These are phyloP conservation scores for Blastomyces percursus DNA, from an alignment of 2,329 filamentous ascomycete species.

Conservation along the genomic window DNA sequence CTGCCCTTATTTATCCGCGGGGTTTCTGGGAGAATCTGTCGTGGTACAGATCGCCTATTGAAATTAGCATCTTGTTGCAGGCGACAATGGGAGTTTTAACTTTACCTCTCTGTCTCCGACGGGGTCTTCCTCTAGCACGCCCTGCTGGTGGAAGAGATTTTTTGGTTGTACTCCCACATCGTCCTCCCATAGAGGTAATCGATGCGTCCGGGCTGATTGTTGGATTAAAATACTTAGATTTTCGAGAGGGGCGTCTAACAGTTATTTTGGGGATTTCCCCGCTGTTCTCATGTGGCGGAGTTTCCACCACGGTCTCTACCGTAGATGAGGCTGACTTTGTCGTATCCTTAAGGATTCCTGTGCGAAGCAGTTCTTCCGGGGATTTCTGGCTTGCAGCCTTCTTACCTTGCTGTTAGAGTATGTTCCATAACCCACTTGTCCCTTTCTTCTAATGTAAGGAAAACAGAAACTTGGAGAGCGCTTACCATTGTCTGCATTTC, in stretches of 20 bases:
- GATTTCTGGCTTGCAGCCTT: background rate
- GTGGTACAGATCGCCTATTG: constrained; percentile 11
- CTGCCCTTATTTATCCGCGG: background rate
- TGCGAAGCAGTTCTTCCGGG: constrained; percentile 1
- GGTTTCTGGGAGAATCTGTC: constrained; percentile 11
- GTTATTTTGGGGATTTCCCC: constrained; percentile 9
- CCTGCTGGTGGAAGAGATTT: background rate
- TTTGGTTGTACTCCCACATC: constrained; percentile 12
- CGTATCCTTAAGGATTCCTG: constrained; percentile 14
- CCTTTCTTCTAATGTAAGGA: background rate
- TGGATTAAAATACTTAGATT: constrained; percentile 19
- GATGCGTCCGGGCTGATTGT: constrained; percentile 20
- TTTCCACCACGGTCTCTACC: constrained; percentile 6
- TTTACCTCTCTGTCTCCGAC: constrained; percentile 23
- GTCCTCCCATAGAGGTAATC: constrained; percentile 20
- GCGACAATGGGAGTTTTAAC: background rate
- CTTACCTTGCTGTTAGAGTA: background rate
- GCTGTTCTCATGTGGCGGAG: constrained; percentile 10
- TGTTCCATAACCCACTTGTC: background rate
- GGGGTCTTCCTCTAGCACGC: constrained; percentile 1
- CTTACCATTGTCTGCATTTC: background rate
- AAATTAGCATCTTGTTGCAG: background rate
- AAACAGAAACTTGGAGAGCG: background rate
- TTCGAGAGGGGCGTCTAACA: constrained; percentile 13
- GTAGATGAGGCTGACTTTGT: background rate